Conservation (phyloP, 31 red algal genomes). For the Porphyra umbilicalis region DNA sequence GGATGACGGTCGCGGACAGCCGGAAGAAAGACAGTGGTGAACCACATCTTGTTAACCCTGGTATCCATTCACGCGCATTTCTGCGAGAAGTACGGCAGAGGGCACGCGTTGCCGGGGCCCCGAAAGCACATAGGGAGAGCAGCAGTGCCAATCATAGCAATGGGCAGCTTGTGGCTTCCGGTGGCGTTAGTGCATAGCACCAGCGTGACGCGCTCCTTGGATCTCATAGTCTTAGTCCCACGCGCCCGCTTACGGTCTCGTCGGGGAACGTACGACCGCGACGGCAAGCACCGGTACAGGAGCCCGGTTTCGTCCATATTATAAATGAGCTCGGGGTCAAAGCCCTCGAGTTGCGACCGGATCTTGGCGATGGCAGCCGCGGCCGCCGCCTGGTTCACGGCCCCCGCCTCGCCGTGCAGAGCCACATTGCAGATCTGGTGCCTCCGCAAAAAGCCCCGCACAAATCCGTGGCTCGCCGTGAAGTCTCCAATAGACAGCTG, state of each 20-base stretch:
- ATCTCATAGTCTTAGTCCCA: slow-evolving; percentile 6
- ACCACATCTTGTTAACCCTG: slow-evolving; percentile 2
- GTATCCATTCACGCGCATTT: slow-evolving; percentile 11
- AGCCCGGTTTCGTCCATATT: slow-evolving; percentile 21
- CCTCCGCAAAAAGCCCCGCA: too few species aligned
- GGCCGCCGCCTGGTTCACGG: too few species aligned
- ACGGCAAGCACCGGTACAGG: slow-evolving; percentile 3
- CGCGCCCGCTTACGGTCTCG: slow-evolving; percentile 14
- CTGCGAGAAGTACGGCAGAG: background rate
- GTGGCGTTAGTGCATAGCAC: slow-evolving; percentile 12
- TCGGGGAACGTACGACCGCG: slow-evolving; percentile 4
- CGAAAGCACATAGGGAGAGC: background rate
- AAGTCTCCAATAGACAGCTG: too few species aligned
- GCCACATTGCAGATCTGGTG: too few species aligned
- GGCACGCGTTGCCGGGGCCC: background rate
- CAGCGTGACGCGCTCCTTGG: slow-evolving; percentile 6
- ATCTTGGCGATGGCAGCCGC: too few species aligned
- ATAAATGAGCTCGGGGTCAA: slow-evolving; percentile 9
- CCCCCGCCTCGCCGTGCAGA: too few species aligned
- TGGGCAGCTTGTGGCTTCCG: slow-evolving; percentile 6
- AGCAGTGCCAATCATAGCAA: background rate
- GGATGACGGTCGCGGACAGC: slow-evolving; percentile 1
- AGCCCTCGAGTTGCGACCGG: background rate
- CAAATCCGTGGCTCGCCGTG: too few species aligned
- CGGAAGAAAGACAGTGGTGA: slow-evolving; percentile 2